Evolutionary conservation across 257 asterid genomes (phyloP).

Genomic region (Marsdenia floribunda): DNA sequence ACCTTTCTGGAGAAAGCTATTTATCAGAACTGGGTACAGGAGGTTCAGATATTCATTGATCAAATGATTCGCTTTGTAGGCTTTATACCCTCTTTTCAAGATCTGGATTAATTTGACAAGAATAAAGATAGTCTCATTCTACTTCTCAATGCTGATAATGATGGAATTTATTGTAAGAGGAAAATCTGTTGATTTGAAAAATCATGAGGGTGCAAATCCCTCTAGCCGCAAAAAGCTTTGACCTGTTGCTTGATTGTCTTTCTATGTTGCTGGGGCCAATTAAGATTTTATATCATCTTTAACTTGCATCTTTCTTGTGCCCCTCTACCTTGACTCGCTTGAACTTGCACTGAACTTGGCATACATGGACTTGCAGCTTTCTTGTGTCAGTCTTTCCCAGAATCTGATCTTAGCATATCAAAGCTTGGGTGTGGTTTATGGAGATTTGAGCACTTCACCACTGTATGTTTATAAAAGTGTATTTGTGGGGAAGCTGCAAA

Average conservation of each 20-base stretch:
- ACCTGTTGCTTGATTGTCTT: not conserved
- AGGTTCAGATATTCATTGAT: not conserved
- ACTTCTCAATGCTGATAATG: no score
- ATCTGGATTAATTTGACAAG: no score
- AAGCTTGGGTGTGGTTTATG: constrained; percentile 96
- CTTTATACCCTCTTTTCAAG: no score
- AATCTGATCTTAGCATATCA: constrained; percentile 74
- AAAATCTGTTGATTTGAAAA: no score
- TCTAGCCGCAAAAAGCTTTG: not conserved
- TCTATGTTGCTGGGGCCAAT: not conserved
- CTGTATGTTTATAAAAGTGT: constrained; percentile 76
- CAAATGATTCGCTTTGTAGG: no score
- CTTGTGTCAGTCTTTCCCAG: constrained; percentile 41
- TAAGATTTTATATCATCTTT: not conserved
- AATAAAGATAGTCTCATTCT: no score
- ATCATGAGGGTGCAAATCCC: no score
- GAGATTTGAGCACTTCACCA: constrained; percentile 94
- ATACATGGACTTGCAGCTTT: constrained; percentile 49
- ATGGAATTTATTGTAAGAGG: no score
- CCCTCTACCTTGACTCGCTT: not conserved
- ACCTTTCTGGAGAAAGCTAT: not conserved
- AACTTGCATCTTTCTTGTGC: not conserved
- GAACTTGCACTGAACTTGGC: constrained; percentile 12
- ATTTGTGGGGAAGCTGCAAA: constrained; percentile 60
- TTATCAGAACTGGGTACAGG: not conserved